Evolutionary conservation across 768 basidiomycete genomes (phyloP).

Genomic region (Boletellus sp.): DNA sequence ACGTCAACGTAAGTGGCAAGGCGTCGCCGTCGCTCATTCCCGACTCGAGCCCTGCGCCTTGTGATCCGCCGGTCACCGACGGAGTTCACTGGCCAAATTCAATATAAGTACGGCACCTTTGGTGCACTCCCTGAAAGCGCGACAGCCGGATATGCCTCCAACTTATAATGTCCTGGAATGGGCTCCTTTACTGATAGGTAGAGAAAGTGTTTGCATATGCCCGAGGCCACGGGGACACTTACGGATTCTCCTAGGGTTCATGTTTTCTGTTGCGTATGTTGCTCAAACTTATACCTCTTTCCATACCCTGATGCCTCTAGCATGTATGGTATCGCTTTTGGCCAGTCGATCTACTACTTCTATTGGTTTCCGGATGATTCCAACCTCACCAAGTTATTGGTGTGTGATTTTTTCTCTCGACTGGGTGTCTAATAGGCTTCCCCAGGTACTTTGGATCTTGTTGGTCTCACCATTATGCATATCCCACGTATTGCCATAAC

Average conservation of each 20-base stretch:
- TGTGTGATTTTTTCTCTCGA: neutral
- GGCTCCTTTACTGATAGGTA: constrained; percentile 12
- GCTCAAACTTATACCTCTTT: neutral
- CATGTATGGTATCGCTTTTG: constrained; percentile 9
- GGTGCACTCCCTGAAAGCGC: neutral
- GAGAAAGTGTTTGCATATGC: neutral
- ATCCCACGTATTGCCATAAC: neutral
- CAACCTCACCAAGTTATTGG: neutral
- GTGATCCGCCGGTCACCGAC: no score
- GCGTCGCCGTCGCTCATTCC: no score
- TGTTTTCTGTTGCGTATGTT: constrained; percentile 3
- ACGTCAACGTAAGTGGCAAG: no score
- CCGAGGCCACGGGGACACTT: no score
- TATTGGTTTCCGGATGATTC: constrained; percentile 7
- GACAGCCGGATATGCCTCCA: neutral
- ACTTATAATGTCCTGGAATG: neutral
- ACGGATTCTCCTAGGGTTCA: neutral
- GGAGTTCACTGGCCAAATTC: no score
- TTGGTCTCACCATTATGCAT: neutral
- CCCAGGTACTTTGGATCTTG: neutral
- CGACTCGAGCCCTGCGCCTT: no score
- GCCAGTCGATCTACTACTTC: constrained; percentile 8
- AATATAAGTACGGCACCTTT: neutral
- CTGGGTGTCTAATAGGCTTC: neutral
- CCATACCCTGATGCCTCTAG: neutral